Percentiles rank a stretch among this genome's conserved stretches.
Evolutionary conservation across 441 rosid species (phyloP).

Genomic region (Arabidopsis lyrata): DNA sequence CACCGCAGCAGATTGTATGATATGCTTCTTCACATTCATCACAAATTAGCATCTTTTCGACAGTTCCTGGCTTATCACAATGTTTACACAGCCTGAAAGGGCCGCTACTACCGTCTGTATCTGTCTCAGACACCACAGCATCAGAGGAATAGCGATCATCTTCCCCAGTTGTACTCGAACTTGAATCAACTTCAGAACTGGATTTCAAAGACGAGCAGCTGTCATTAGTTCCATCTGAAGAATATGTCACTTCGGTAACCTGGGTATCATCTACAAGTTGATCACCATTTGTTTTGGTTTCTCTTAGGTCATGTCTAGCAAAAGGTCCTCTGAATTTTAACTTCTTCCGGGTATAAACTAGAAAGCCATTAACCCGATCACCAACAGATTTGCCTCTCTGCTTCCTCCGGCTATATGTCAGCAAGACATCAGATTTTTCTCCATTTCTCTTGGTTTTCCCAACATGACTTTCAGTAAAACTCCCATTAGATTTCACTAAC

Average conservation of each 20-base stretch:
- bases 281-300: constrained; percentile 44
- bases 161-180: constrained; percentile 53
- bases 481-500: constrained; percentile 28
- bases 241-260: constrained; percentile 36
- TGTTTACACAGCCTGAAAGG: constrained; percentile 64
- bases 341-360: constrained; percentile 45
- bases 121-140: constrained; percentile 48
- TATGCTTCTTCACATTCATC: constrained; percentile 87
- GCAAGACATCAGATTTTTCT: constrained; percentile 33
- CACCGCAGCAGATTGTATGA: constrained; percentile 79
- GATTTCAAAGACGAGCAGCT: constrained; percentile 75
- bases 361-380: constrained; percentile 46
- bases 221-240: constrained; percentile 66
- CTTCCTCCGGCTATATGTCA: constrained; percentile 46
- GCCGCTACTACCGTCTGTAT: constrained; percentile 42
- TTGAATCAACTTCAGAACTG: constrained; percentile 58
- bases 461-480: constrained; percentile 28
- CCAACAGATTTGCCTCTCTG: constrained; percentile 30
- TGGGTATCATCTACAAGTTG: constrained; percentile 31
- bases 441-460: constrained; percentile 34
- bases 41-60: constrained; percentile 75
- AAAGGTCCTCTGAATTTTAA: constrained; percentile 30
- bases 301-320: constrained; percentile 28
- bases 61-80: constrained; percentile 62
- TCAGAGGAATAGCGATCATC: constrained; percentile 79